Evolutionary conservation across 2,329 filamentous ascomycete species (phyloP), one percentile per base, ranked within the genome.

Genomic region (Claviceps sp.): DNA sequence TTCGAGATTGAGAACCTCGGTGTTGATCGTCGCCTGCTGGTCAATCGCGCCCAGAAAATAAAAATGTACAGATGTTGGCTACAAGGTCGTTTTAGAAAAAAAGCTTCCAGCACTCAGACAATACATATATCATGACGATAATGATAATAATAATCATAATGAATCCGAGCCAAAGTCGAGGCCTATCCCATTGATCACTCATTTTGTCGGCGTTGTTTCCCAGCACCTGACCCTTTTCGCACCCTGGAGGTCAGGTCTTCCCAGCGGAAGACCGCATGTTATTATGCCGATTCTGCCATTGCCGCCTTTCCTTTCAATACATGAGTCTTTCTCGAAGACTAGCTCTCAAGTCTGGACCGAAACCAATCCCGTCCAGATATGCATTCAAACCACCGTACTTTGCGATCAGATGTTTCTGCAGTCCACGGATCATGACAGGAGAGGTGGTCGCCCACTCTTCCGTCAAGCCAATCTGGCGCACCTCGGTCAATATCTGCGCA

Each of bases 11-110:
- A 86, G 52, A 80, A 93, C 46, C 76, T 97, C 38, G 93, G 85
- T 26, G 78, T 91, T 51, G 93, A 98, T 65, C 82, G 88, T 57
- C 82, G 93, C 54, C 77, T 98, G 72, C 76, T 98, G 51, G 88
- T 98, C 52, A 98, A 98, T 66, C 81, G 93, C 57, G 87, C 90
- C 51, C 80, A 84, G 62, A 85, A 89, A 69, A 74, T 95, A 47
- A 98, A 97, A 71, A 98, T 98, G 93, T 97, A 97, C 68, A 82
- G 93, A 55, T 97, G 91, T 72, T 98, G 93, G 89, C 80, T 94
- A 65, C 88, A 94, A 68, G 88, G 86, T 34, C 80, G 82, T 4
- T 94, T 93, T 66, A 80, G 76, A 61, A 91, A 90, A 70, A 75
- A 73, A 71, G n/a, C 76, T 72, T 64, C 68, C 47, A 4, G 14